Percentiles rank a stretch among this genome's conserved stretches.
Conservation (phyloP, 2,329 filamentous ascomycete genomes). For the Botrytis paeoniae region DNA sequence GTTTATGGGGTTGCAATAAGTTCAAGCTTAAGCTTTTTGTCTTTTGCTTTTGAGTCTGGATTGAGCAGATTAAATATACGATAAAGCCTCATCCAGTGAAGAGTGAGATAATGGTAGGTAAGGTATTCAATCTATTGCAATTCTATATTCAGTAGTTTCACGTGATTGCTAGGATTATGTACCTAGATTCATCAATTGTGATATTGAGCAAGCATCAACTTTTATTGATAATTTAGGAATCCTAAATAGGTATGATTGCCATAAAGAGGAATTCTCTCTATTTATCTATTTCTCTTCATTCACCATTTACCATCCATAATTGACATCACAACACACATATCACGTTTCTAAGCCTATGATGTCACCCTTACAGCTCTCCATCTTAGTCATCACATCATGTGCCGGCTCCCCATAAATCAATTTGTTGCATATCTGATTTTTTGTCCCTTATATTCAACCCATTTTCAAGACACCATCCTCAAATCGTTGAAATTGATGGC, state of each 20-base stretch:
- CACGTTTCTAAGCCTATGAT: neutral
- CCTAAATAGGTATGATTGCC: too few relatives aligned
- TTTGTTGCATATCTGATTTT: neutral
- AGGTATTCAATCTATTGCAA: neutral
- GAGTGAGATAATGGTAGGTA: too few relatives aligned
- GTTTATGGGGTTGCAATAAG: neutral
- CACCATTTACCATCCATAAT: too few relatives aligned
- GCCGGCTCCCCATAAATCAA: rapidly evolving
- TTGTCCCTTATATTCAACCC: neutral
- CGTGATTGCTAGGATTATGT: neutral
- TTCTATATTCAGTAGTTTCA: neutral
- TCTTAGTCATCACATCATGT: neutral
- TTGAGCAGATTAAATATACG: too few relatives aligned
- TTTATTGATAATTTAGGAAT: too few relatives aligned
- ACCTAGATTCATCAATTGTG: too few relatives aligned
- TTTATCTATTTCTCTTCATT: neutral
- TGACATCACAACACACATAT: neutral
- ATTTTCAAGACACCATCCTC: neutral
- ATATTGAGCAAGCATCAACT: too few relatives aligned
- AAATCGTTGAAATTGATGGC: neutral
- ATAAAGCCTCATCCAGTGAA: neutral
- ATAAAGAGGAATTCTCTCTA: neutral
- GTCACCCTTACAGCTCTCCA: too few relatives aligned
- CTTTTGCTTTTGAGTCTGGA: too few relatives aligned
- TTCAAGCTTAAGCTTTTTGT: neutral